phyloP scores from a whole-genome alignment of 371 early-diverging fungal species.

The Mortierella sp. region DNA sequence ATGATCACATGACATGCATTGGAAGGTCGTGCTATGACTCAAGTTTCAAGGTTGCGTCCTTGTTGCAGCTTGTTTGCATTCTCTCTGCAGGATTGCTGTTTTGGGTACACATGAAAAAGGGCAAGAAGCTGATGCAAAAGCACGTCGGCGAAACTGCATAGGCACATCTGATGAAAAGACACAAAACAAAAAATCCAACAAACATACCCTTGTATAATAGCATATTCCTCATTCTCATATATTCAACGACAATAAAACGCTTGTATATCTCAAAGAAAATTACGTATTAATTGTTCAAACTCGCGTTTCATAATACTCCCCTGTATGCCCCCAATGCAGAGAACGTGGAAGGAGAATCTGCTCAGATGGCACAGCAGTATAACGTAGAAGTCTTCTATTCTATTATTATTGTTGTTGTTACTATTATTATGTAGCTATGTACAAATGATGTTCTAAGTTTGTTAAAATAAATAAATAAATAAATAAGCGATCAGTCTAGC shows the following conservation, averaged over 20 bases:
- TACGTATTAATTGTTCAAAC: no score
- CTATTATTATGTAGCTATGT: no score
- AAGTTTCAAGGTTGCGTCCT: constrained; percentile 42
- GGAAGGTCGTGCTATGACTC: constrained; percentile 36
- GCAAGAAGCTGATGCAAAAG: constrained; percentile 31
- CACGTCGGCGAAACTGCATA: neutral
- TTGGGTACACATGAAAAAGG: constrained; percentile 52
- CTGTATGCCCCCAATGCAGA: no score
- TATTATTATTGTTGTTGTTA: neutral
- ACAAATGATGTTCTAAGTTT: neutral
- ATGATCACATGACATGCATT: constrained; percentile 28
- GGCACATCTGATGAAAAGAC: neutral
- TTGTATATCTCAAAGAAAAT: neutral
- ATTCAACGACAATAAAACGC: neutral
- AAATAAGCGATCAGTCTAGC: constrained; percentile 4
- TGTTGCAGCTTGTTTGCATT: constrained; percentile 41
- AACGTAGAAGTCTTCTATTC: no score
- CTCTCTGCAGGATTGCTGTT: constrained; percentile 40
- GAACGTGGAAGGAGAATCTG: no score
- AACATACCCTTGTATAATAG: constrained; percentile 1
- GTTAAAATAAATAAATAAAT: neutral
- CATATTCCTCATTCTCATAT: neutral
- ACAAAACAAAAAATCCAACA: constrained; percentile 5
- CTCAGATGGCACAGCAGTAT: no score
- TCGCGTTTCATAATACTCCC: no score